phyloP scores from a whole-genome alignment of 1,284 basidiomycete genomes.

The Pseudomicrostroma phylloplanum region DNA sequence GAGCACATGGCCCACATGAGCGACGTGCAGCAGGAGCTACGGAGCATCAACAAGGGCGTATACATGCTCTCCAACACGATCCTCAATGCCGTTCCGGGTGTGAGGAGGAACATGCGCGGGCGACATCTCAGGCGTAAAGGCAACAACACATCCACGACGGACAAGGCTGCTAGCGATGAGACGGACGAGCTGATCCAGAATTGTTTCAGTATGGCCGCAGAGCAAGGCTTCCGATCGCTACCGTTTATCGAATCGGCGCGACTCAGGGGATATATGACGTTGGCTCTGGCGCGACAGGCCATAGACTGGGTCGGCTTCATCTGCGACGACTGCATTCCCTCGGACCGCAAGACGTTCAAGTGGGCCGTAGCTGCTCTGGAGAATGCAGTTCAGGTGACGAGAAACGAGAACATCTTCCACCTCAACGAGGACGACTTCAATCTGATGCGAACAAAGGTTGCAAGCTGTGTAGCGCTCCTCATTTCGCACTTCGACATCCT shows the following conservation, averaged over 20 bases:
- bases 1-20: constrained; percentile 90
- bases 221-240: constrained; percentile 56
- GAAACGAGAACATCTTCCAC: constrained; percentile 75
- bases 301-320: constrained; percentile 88
- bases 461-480: constrained; percentile 89
- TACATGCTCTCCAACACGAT: constrained; percentile 88
- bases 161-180: constrained; percentile 13
- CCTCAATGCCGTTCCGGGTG: constrained; percentile 60
- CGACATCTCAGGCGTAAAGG: constrained; percentile 9
- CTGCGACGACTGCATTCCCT: constrained; percentile 93
- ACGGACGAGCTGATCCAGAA: constrained; percentile 75
- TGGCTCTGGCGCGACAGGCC: constrained; percentile 38
- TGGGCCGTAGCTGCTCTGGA: constrained; percentile 97
- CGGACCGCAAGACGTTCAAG: constrained; percentile 92
- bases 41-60: constrained; percentile 80
- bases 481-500: constrained; percentile 95
- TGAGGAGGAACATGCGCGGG: constrained; percentile 24
- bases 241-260: constrained; percentile 45
- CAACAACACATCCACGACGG: neutral
- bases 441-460: constrained; percentile 82
- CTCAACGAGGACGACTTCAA: constrained; percentile 73
- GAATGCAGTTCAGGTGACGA: constrained; percentile 83
- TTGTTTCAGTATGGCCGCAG: constrained; percentile 93
- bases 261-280: constrained; percentile 39
- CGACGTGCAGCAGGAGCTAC: constrained; percentile 77